A percentile compares a stretch with the other conserved stretches of the same genome.
Evolutionary conservation across 306 rosid genomes (phyloP).

Genomic region (Cucurbita ficifolia): DNA sequence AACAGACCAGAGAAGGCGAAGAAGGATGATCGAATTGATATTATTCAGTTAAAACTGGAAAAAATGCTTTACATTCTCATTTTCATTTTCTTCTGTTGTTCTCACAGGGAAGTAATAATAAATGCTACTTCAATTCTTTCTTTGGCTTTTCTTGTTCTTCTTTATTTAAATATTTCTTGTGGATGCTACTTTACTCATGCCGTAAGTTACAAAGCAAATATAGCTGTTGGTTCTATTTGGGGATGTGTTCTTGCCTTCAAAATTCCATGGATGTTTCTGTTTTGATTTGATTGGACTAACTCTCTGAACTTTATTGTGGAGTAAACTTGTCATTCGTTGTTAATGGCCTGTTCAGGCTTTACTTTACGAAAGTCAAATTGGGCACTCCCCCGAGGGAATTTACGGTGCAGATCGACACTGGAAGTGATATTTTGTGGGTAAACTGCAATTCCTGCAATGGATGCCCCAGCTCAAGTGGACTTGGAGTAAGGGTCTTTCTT

Average conservation of each 20-base stretch:
- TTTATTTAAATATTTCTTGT: neutral
- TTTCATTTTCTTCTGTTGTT: neutral
- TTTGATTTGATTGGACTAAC: neutral
- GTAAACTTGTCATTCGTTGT: neutral
- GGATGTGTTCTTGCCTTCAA: too few relatives aligned
- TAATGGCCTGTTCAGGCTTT: slow-evolving; percentile 49
- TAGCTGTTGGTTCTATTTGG: neutral
- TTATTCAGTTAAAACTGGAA: neutral
- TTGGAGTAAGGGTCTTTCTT: slow-evolving; percentile 44
- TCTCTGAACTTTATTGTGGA: neutral
- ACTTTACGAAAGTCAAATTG: slow-evolving; percentile 73
- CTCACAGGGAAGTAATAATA: neutral
- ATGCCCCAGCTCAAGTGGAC: slow-evolving; percentile 75
- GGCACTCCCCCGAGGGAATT: slow-evolving; percentile 87
- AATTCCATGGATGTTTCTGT: neutral
- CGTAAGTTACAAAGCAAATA: neutral
- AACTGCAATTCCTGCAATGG: slow-evolving; percentile 72
- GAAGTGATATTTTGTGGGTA: slow-evolving; percentile 93
- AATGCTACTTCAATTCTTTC: neutral
- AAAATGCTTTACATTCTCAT: neutral
- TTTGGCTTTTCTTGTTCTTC: neutral
- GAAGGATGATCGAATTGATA: neutral
- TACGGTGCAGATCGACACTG: slow-evolving; percentile 84
- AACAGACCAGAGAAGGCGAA: neutral
- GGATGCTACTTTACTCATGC: neutral